Evolutionary conservation across 106 monocot species (phyloP).

Genomic region (Dendrobium chrysotoxum): DNA sequence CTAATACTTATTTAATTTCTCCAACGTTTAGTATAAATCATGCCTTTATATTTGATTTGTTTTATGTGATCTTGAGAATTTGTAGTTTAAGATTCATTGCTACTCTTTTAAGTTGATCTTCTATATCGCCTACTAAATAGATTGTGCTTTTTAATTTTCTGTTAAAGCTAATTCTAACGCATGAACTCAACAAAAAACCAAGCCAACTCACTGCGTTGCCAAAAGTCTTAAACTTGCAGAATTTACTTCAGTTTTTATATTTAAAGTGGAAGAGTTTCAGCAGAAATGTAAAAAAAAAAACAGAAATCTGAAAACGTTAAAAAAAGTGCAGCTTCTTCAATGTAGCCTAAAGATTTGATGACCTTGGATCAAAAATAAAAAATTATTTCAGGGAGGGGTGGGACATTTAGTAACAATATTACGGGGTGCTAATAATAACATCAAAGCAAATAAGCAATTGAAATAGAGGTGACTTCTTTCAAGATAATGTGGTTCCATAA

Average conservation of each 20-base stretch:
- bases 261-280: background rate
- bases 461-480: no score
- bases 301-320: background rate
- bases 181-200: background rate
- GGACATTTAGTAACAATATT: background rate
- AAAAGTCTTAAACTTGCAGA: background rate
- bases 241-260: background rate
- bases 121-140: background rate
- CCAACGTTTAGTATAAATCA: no score
- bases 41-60: no score
- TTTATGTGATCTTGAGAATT: no score
- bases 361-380: background rate
- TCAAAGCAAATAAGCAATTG: no score
- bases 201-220: background rate
- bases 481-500: no score
- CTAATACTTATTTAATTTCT: no score
- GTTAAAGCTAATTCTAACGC: background rate
- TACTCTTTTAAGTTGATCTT: background rate
- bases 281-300: background rate
- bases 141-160: background rate
- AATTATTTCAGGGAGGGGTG: background rate
- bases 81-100: background rate
- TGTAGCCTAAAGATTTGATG: background rate
- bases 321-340: background rate
- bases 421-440: no score